A percentile compares a stretch with the other conserved stretches of the same genome.
phyloP scores from a whole-genome alignment of 192 early-diverging fungal species.

The Linnemannia schmuckeri region DNA sequence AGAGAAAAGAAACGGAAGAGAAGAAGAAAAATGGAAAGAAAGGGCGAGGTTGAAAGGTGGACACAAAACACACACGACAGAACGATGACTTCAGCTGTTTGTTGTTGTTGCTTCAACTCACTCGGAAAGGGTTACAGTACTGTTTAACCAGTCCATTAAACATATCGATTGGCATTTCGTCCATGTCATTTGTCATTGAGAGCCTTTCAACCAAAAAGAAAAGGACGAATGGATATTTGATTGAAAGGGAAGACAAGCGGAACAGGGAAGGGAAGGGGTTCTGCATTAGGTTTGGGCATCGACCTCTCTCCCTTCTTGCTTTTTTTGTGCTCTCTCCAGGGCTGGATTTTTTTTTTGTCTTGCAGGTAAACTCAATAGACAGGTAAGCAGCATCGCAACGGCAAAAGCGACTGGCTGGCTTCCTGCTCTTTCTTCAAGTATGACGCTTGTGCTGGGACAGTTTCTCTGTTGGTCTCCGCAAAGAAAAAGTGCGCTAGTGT shows the following conservation, averaged over 20 bases:
- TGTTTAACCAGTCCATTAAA: no score
- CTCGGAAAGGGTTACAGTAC: neutral
- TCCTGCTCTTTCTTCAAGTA: neutral
- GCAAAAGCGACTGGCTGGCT: no score
- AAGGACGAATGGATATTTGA: neutral
- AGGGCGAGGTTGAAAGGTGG: neutral
- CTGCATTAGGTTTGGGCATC: conserved; percentile 10
- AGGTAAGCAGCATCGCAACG: neutral
- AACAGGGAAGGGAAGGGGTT: neutral
- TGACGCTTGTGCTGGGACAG: neutral
- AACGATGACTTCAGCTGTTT: neutral
- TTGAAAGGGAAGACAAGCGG: neutral
- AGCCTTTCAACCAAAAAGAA: neutral
- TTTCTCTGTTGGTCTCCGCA: neutral
- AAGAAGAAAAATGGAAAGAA: neutral
- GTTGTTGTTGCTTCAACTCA: neutral
- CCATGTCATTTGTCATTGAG: conserved; percentile 9
- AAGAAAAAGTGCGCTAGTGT: neutral
- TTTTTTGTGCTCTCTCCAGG: neutral
- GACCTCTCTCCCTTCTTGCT: neutral
- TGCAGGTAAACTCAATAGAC: neutral
- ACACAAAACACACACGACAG: conserved; percentile 1
- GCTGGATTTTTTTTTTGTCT: neutral
- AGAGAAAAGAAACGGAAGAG: neutral
- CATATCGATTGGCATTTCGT: neutral